A percentile compares a stretch with the other conserved stretches of the same genome.
These are phyloP conservation scores for Metschnikowia anglica DNA, from an alignment of 805 yeast genomes.

Conservation along the genomic window DNA sequence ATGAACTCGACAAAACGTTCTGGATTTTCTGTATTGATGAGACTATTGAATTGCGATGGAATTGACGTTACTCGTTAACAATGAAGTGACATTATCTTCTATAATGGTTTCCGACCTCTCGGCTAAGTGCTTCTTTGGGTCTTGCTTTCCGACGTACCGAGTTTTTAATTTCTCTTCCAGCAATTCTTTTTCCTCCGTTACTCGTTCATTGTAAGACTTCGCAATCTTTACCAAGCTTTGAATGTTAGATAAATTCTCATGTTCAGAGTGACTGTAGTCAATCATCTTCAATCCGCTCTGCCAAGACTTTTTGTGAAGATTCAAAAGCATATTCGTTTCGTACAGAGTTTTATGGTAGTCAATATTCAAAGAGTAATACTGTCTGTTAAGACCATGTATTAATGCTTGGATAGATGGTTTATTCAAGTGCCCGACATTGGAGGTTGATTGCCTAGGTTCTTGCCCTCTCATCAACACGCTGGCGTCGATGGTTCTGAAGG, in stretches of 20 bases:
- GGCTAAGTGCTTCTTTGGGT: conserved; percentile 94
- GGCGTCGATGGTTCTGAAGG: conserved; percentile 90
- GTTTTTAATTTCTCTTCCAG: conserved; percentile 87
- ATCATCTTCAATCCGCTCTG: conserved; percentile 81
- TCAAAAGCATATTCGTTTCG: conserved; percentile 91
- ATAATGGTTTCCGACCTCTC: conserved; percentile 83
- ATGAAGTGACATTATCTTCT: conserved; percentile 86
- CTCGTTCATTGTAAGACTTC: conserved; percentile 82
- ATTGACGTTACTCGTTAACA: conserved; percentile 86
- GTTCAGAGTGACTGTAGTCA: conserved; percentile 77
- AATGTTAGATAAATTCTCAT: conserved; percentile 68
- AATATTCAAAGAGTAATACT: conserved; percentile 91
- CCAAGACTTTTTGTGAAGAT: conserved; percentile 95
- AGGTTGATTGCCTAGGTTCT: conserved; percentile 97
- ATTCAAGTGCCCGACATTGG: conserved; percentile 91
- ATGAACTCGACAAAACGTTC: neutral
- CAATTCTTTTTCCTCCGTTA: conserved; percentile 87
- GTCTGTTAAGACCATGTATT: conserved; percentile 95
- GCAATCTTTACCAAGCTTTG: conserved; percentile 86
- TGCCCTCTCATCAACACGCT: conserved; percentile 89
- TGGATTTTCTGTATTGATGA: neutral
- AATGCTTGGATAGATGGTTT: conserved; percentile 96
- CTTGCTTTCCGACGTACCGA: conserved; percentile 96
- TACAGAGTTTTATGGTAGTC: conserved; percentile 89
- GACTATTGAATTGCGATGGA: conserved; percentile 77